These are phyloP conservation scores for Nematocida ausubeli DNA, from an alignment of 371 early-diverging fungal species.

Conservation along the genomic window DNA sequence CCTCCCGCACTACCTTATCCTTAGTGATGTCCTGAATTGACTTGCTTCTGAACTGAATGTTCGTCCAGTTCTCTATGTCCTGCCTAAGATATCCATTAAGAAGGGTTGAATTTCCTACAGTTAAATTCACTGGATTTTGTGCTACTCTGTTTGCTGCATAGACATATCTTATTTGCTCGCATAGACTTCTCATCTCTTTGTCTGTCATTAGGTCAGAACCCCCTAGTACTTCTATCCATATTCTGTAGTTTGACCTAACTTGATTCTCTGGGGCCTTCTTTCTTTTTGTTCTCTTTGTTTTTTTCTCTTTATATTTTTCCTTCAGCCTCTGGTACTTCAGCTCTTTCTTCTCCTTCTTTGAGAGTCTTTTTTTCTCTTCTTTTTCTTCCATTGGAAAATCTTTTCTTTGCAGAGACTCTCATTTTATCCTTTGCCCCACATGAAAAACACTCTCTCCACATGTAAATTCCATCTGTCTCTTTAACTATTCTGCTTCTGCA, in stretches of 20 bases:
- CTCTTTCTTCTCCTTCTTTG: conserved; percentile 39
- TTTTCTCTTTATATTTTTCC: conserved; percentile 32
- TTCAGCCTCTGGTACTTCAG: conserved; percentile 24
- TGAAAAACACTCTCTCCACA: not conserved
- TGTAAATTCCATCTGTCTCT: conserved; percentile 17
- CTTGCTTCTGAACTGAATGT: not conserved
- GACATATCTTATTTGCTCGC: conserved; percentile 26
- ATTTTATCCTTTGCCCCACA: conserved; percentile 1
- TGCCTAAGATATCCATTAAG: not conserved
- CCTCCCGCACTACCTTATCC: not conserved
- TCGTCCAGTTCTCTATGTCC: conserved; percentile 18
- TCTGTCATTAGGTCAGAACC: conserved; percentile 23
- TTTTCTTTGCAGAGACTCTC: conserved; percentile 23
- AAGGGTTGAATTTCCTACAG: not conserved
- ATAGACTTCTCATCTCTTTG: conserved; percentile 42
- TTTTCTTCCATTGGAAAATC: not conserved
- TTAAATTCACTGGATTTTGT: conserved; percentile 8
- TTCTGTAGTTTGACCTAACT: not conserved
- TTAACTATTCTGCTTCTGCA: not conserved
- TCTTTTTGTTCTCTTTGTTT: conserved; percentile 14
- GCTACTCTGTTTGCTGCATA: conserved; percentile 18
- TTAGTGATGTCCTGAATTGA: not conserved
- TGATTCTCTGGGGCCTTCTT: conserved; percentile 14
- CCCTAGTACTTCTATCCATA: conserved; percentile 26
- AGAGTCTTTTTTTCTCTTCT: conserved; percentile 1